Evolutionary conservation across 352 stramenopile species (phyloP).

Genomic region (Globisporangium middletonii): DNA sequence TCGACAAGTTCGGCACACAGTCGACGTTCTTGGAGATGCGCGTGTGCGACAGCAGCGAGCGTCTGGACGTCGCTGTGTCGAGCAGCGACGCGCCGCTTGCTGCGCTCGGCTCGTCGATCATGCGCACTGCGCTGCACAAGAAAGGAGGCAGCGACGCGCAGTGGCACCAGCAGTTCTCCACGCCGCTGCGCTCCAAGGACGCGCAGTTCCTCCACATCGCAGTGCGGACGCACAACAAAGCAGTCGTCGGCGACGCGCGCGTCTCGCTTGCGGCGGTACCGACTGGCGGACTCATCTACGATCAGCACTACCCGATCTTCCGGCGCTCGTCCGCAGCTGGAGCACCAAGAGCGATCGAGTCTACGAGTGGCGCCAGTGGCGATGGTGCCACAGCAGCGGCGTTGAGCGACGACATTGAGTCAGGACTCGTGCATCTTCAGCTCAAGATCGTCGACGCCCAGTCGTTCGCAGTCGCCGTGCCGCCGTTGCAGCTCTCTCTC

Average conservation of each 20-base stretch:
- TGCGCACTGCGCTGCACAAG: conserved; percentile 67
- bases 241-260: conserved; percentile 52
- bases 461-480: conserved; percentile 13
- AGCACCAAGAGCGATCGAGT: conserved; percentile 6
- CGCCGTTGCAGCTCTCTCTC: conserved; percentile 23
- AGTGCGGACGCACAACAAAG: conserved; percentile 64
- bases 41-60: conserved; percentile 13
- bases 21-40: conserved; percentile 64
- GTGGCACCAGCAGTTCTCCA: conserved; percentile 80
- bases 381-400: not conserved
- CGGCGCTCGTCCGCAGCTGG: conserved; percentile 13
- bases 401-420: conserved; percentile 4
- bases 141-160: conserved; percentile 77
- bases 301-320: conserved; percentile 60
- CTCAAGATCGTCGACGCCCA: conserved; percentile 50
- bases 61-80: not conserved
- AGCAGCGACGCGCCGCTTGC: not conserved
- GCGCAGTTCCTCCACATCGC: conserved; percentile 42
- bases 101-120: conserved; percentile 11
- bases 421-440: conserved; percentile 60
- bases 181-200: conserved; percentile 40
- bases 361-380: not conserved
- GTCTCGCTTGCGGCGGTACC: conserved; percentile 37
- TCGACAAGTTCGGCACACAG: conserved; percentile 75
- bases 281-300: conserved; percentile 33